Base-by-base conservation (phyloP, 192 early-diverging fungal genomes). In the Coemansia guatemalensis region DNA sequence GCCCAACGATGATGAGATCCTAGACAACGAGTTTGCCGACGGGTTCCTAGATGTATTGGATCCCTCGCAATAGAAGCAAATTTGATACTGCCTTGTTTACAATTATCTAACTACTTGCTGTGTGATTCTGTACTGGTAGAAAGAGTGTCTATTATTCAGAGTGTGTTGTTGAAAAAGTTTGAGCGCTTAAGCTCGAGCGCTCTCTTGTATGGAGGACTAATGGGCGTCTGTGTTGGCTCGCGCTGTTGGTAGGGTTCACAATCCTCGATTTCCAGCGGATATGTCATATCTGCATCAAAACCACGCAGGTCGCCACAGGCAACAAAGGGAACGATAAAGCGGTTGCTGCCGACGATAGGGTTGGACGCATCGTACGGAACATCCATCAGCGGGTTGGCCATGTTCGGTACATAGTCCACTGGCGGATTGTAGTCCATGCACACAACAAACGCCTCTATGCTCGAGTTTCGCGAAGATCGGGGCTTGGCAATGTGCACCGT, bases 361-460 rank as follows among this genome's bases (percentile, higher is more conserved):
- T 92, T 88, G 35, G 70, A 73, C n/a, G 71, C 75, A 81, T 84
- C 85, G 66, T 93, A 94, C 5, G 84, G 77, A 24, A 91, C 74
- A 74, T 96, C 95, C 52, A 97, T 84, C 41, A 96, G 70, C 55
- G 94, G 94, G 65, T 93, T 90, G 6, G 88, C 82, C 93, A 97
- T 96, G 56, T 88, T 95, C 6, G 94, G 94, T 39, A 86, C 83
- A 60, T 94, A 96, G 65, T 87, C 89, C 11, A 61, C 67, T 12
- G 95, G 95, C 57, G 95, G 95, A 32, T 81, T 70, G 74, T 95
- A 97, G 65, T 91, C 87, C 70, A 92, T 88, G 68, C 95, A 96
- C 5, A 97, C 94, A 62, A 97, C 86, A 68, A 97, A 97, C 1
- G 94, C 87, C 83, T 97, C 95, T 86, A 76, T 96, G 70, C 90